phyloP scores from a whole-genome alignment of 2,329 filamentous ascomycete species.

The Claviceps monticola region DNA sequence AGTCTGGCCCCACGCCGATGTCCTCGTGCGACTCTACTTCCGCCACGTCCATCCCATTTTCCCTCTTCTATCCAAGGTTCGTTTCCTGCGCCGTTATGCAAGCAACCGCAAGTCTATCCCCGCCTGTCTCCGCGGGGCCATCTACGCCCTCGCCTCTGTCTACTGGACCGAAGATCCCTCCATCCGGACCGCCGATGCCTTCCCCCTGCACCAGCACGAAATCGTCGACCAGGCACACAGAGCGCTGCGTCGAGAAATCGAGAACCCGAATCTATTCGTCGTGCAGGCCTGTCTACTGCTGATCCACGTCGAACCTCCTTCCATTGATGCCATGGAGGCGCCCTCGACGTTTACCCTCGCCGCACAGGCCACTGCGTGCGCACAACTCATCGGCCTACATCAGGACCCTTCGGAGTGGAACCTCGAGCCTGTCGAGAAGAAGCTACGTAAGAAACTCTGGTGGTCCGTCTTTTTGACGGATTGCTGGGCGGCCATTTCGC shows the following conservation, averaged over 20 bases:
- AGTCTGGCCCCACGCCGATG: slow-evolving; percentile 25
- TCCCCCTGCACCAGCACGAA: slow-evolving; percentile 26
- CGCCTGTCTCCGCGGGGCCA: slow-evolving; percentile 28
- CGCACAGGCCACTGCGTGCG: slow-evolving; percentile 28
- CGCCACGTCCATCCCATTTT: slow-evolving; percentile 30
- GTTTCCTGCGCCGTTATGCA: slow-evolving; percentile 26
- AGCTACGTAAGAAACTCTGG: slow-evolving; percentile 29
- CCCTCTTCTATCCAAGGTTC: slow-evolving; percentile 29
- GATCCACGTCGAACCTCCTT: slow-evolving; percentile 29
- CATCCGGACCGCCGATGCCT: slow-evolving; percentile 4
- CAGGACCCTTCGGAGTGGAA: slow-evolving; percentile 28
- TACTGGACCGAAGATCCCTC: slow-evolving; percentile 5
- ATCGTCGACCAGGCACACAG: slow-evolving; percentile 27
- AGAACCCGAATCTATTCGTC: slow-evolving; percentile 31
- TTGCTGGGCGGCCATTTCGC: slow-evolving; percentile 30
- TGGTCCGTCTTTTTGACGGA: slow-evolving; percentile 30
- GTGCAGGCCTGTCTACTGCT: slow-evolving; percentile 33
- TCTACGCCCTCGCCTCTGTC: slow-evolving; percentile 28
- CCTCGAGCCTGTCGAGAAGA: slow-evolving; percentile 28
- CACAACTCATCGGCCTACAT: slow-evolving; percentile 32
- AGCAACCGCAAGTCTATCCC: slow-evolving; percentile 25
- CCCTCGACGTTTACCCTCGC: slow-evolving; percentile 30
- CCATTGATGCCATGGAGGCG: slow-evolving; percentile 31
- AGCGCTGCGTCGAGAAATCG: slow-evolving; percentile 29
- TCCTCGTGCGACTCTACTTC: slow-evolving; percentile 31